Percentiles rank a stretch among this genome's conserved stretches.
phyloP scores from a whole-genome alignment of 176 grass and related monocot genomes.

The Calamus simplicifolius region DNA sequence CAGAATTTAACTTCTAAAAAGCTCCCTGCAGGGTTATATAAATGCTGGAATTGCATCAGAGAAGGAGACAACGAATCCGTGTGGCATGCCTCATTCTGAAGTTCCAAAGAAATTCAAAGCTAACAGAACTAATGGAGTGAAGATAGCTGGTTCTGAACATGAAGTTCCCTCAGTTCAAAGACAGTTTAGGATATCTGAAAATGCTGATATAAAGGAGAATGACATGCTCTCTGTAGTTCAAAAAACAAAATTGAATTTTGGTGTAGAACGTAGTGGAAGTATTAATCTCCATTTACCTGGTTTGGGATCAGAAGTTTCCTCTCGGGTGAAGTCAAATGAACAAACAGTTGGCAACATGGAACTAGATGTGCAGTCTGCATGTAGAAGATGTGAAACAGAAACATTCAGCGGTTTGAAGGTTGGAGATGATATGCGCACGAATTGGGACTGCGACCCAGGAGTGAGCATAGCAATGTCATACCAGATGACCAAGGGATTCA shows the following conservation, averaged over 20 bases:
- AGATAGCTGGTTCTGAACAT: constrained; percentile 22
- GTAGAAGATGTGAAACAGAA: constrained; percentile 21
- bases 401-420: neutral
- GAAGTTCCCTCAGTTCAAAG: constrained; percentile 16
- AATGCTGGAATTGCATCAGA: constrained; percentile 84
- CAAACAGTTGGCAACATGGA: constrained; percentile 28
- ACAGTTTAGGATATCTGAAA: constrained; percentile 24
- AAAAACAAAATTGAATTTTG: constrained; percentile 13
- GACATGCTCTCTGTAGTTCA: constrained; percentile 12
- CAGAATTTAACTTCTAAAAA: constrained; percentile 15
- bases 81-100: constrained; percentile 23
- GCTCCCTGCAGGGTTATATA: constrained; percentile 70
- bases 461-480: too few species aligned
- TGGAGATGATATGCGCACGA: neutral
- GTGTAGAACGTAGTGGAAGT: constrained; percentile 27
- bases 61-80: constrained; percentile 15
- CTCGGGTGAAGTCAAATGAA: constrained; percentile 12
- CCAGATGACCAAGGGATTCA: neutral
- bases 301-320: constrained; percentile 18
- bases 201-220: constrained; percentile 15
- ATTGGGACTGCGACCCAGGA: neutral
- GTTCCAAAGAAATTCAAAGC: constrained; percentile 28
- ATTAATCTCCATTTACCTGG: constrained; percentile 5
- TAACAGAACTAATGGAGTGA: constrained; percentile 33
- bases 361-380: constrained; percentile 12